These are phyloP conservation scores for Capsella rubella DNA, from an alignment of 441 rosid genomes.

Conservation along the genomic window DNA sequence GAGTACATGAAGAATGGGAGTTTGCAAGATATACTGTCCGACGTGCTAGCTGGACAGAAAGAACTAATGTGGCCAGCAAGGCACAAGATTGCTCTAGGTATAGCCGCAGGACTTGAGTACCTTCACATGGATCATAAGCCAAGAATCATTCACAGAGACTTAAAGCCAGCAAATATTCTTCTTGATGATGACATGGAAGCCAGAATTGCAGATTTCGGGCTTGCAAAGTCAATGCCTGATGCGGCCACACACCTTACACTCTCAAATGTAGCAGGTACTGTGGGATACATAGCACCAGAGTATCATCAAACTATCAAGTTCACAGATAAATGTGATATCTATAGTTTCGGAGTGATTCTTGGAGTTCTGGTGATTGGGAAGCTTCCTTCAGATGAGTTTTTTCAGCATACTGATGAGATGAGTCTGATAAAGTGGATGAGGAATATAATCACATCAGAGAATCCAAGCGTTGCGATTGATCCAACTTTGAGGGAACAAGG, in stretches of 20 bases:
- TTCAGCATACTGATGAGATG: slow-evolving; percentile 69
- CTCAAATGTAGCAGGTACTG: slow-evolving; percentile 75
- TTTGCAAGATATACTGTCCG: slow-evolving; percentile 57
- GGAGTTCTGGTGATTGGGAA: slow-evolving; percentile 80
- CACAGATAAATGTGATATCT: slow-evolving; percentile 86
- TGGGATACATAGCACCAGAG: slow-evolving; percentile 92
- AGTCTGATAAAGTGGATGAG: slow-evolving; percentile 85
- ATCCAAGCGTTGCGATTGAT: slow-evolving; percentile 73
- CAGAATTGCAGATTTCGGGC: slow-evolving; percentile 87
- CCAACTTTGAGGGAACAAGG: slow-evolving; percentile 60
- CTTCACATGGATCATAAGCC: slow-evolving; percentile 75
- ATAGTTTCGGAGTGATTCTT: slow-evolving; percentile 83
- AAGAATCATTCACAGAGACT: slow-evolving; percentile 81
- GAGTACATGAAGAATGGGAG: slow-evolving; percentile 95
- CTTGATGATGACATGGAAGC: slow-evolving; percentile 94
- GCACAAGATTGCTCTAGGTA: slow-evolving; percentile 71
- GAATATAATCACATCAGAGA: slow-evolving; percentile 66
- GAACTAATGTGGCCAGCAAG: slow-evolving; percentile 75
- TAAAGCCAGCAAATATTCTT: slow-evolving; percentile 86
- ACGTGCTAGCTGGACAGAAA: slow-evolving; percentile 53
- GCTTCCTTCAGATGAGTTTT: slow-evolving; percentile 86
- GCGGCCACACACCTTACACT: slow-evolving; percentile 71
- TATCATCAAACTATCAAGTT: slow-evolving; percentile 84
- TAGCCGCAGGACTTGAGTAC: slow-evolving; percentile 86
- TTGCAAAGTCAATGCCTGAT: slow-evolving; percentile 83